These are phyloP conservation scores for Aspergillus hiratsukae DNA, from an alignment of 2,329 filamentous ascomycete species.

Conservation along the genomic window DNA sequence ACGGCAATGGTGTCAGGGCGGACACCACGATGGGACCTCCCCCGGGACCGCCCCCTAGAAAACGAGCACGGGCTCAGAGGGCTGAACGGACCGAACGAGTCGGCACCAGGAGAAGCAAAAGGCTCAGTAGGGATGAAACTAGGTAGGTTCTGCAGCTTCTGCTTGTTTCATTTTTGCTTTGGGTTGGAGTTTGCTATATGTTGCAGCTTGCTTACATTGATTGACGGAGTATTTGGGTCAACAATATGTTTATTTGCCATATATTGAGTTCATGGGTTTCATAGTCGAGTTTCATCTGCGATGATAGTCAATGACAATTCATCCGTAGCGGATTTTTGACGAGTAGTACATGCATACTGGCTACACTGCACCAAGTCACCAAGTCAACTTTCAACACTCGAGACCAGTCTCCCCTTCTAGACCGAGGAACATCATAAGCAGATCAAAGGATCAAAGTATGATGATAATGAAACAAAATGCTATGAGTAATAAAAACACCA, in stretches of 20 bases:
- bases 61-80: not conserved
- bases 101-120: not conserved
- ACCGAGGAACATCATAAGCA: not conserved
- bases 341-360: not conserved
- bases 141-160: not conserved
- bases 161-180: not conserved
- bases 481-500: not conserved
- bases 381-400: not conserved
- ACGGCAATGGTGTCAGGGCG: not conserved
- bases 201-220: not conserved
- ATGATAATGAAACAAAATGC: not conserved
- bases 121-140: not conserved
- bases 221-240: not conserved
- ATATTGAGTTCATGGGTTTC: not conserved
- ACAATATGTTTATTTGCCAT: not conserved
- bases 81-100: not conserved
- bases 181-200: not conserved
- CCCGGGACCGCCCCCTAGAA: not conserved
- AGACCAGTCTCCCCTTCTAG: not conserved
- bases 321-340: not conserved
- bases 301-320: not conserved
- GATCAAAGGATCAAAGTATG: too few species aligned
- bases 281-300: not conserved
- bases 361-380: not conserved
- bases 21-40: not conserved